Evolutionary conservation across 257 asterid species (phyloP).

Genomic region (Leptodermis oblonga): DNA sequence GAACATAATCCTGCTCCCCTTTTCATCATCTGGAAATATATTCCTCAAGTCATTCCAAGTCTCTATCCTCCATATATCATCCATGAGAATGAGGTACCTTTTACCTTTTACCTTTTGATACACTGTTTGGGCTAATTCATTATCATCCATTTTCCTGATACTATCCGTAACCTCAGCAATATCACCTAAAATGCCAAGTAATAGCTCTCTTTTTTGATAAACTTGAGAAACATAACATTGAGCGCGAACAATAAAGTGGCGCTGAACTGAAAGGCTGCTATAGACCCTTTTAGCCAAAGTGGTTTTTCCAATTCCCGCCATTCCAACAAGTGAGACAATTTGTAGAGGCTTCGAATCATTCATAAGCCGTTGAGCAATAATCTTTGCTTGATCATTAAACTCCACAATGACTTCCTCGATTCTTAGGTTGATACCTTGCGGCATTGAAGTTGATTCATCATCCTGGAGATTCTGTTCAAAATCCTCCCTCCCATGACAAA

Average conservation of each 20-base stretch:
- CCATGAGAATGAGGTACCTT: no score
- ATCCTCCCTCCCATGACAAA: no score
- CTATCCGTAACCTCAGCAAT: neutral
- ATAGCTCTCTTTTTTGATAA: neutral
- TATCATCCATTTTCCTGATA: neutral
- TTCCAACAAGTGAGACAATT: conserved; percentile 2
- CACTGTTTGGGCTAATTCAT: neutral
- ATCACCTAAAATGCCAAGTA: neutral
- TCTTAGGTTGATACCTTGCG: neutral
- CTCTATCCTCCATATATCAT: no score
- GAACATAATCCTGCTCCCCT: no score
- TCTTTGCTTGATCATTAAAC: neutral
- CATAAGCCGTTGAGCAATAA: neutral
- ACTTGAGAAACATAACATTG: neutral
- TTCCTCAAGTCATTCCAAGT: no score
- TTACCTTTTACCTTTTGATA: neutral
- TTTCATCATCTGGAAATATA: no score
- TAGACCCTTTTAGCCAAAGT: no score
- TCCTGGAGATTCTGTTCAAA: neutral
- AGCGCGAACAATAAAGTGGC: neutral
- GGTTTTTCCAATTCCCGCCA: conserved; percentile 9
- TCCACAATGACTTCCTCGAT: neutral
- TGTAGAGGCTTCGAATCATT: neutral
- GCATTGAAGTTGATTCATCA: neutral
- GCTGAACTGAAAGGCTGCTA: neutral